Evolutionary conservation across 73 alveolate genomes (phyloP).

Genomic region (Paramecium sonneborni): DNA sequence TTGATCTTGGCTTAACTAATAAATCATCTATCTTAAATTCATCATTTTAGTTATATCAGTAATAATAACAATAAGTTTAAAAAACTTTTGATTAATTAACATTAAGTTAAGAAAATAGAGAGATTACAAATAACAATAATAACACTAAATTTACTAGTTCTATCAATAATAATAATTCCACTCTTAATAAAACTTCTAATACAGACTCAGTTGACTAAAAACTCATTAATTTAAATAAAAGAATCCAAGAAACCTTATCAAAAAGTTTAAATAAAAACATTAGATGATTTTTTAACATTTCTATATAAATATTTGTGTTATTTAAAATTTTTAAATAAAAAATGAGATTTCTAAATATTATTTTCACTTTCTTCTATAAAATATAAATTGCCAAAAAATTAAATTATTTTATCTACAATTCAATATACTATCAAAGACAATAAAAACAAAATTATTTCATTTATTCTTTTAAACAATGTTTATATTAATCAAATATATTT

Average conservation of each 20-base stretch:
- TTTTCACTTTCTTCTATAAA: no score
- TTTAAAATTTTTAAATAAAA: no score
- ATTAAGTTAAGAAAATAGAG: background rate
- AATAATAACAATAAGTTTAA: background rate
- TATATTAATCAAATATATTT: no score
- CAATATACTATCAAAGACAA: no score
- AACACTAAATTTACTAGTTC: background rate
- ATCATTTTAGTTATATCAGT: background rate
- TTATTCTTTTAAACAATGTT: no score
- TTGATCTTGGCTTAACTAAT: background rate
- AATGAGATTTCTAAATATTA: no score
- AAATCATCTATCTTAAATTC: background rate
- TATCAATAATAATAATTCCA: no score
- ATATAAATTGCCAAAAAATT: no score
- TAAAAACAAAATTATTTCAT: no score
- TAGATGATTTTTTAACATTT: background rate
- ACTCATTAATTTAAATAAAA: background rate
- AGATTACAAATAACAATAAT: background rate
- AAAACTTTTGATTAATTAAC: background rate
- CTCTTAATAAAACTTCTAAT: no score
- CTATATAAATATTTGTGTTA: background rate
- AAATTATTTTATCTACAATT: no score
- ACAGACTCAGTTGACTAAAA: background rate
- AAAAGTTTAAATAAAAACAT: background rate
- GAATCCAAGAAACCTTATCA: conserved; percentile 4